Conservation (phyloP, 441 rosid genomes). For the Pelargonium myrrhifolium region DNA sequence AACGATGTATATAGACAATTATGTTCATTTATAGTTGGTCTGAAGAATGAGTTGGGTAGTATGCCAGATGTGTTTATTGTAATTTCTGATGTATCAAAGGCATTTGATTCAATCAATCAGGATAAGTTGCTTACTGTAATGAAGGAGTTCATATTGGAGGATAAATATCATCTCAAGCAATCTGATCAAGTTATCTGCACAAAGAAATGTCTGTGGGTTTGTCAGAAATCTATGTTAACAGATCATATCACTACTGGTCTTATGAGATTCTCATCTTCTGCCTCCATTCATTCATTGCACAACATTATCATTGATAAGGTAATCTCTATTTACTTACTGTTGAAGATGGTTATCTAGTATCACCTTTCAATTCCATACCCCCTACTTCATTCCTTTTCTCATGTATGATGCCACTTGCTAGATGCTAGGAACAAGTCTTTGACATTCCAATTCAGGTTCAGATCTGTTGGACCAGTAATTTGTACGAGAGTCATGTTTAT, state of each 20-base stretch:
- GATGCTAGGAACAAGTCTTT: constrained; percentile 8
- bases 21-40: constrained; percentile 44
- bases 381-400: constrained; percentile 10
- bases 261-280: constrained; percentile 32
- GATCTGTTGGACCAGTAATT: constrained; percentile 1
- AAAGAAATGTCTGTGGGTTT: constrained; percentile 42
- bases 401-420: constrained; percentile 8
- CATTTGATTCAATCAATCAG: constrained; percentile 81
- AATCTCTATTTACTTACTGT: not conserved
- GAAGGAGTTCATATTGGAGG: constrained; percentile 41
- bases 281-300: constrained; percentile 34
- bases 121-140: constrained; percentile 51
- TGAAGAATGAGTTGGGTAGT: constrained; percentile 40
- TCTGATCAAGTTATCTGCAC: constrained; percentile 42
- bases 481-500: not conserved
- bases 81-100: constrained; percentile 75
- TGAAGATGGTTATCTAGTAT: not conserved
- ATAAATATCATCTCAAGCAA: constrained; percentile 40
- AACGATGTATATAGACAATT: constrained; percentile 67
- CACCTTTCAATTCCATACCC: not conserved
- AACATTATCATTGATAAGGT: constrained; percentile 27
- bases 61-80: constrained; percentile 52
- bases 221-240: constrained; percentile 27
- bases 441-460: not conserved
- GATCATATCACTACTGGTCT: constrained; percentile 20